Percentiles rank a stretch among this genome's conserved stretches.
These are phyloP conservation scores for Gremmenia infestans DNA, from an alignment of 2,329 filamentous ascomycete genomes.

Conservation along the genomic window DNA sequence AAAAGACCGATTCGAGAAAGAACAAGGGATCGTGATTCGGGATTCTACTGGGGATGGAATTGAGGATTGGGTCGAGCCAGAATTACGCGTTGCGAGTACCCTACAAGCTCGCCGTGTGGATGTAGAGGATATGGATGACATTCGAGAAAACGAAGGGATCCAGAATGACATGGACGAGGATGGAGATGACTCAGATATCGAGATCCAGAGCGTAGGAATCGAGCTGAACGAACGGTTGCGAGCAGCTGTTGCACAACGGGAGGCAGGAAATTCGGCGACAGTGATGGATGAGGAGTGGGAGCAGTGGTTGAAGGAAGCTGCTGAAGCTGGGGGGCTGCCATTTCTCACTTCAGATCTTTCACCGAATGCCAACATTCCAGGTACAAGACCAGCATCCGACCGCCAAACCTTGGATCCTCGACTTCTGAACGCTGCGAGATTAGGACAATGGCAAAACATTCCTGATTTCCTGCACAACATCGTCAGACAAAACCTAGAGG, in stretches of 20 bases:
- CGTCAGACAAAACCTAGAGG: slow-evolving; percentile 36
- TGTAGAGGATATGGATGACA: slow-evolving; percentile 33
- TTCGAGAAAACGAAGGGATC: slow-evolving; percentile 30
- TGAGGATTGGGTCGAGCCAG: slow-evolving; percentile 52
- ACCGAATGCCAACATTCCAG: slow-evolving; percentile 29
- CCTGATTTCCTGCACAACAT: slow-evolving; percentile 51
- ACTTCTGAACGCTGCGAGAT: slow-evolving; percentile 50
- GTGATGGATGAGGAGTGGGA: slow-evolving; percentile 69
- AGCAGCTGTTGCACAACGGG: slow-evolving; percentile 57
- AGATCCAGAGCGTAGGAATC: slow-evolving; percentile 55
- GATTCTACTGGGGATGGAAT: slow-evolving; percentile 71
- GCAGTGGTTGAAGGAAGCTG: slow-evolving; percentile 67
- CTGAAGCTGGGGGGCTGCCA: slow-evolving; percentile 55
- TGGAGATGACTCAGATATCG: slow-evolving; percentile 49
- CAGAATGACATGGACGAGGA: slow-evolving; percentile 34
- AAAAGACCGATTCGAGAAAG: slow-evolving; percentile 71
- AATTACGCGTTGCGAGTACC: slow-evolving; percentile 24
- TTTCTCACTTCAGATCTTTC: slow-evolving; percentile 36
- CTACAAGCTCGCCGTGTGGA: slow-evolving; percentile 18
- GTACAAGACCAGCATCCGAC: slow-evolving; percentile 33
- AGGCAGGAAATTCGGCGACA: slow-evolving; percentile 53
- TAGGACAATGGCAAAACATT: slow-evolving; percentile 53
- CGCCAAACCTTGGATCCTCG: slow-evolving; percentile 41
- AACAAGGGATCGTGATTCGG: slow-evolving; percentile 63
- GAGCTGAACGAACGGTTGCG: slow-evolving; percentile 60